These are phyloP conservation scores for Colletotrichum higginsianum DNA, from an alignment of 2,329 filamentous ascomycete species.

Conservation along the genomic window DNA sequence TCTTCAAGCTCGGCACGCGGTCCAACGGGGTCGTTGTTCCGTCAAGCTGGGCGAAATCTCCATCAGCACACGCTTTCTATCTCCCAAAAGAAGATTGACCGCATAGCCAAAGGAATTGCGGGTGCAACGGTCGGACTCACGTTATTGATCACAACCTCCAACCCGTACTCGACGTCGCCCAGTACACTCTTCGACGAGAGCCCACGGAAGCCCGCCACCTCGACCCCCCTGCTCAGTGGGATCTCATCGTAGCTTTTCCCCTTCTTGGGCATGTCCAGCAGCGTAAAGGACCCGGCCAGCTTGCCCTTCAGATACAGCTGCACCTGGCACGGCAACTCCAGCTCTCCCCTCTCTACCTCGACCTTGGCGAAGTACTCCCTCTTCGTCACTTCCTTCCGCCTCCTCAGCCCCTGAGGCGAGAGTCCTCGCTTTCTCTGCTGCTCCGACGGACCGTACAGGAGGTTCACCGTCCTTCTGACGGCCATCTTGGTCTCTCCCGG, in stretches of 20 bases:
- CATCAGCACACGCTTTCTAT: constrained; percentile 1
- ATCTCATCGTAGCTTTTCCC: constrained; percentile 52
- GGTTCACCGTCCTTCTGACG: constrained; percentile 71
- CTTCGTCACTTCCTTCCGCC: constrained; percentile 1
- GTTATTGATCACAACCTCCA: constrained; percentile 54
- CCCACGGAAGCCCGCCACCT: background rate
- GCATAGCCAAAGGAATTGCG: background rate
- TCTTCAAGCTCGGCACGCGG: constrained; percentile 53
- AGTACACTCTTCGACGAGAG: background rate
- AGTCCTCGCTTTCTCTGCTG: background rate
- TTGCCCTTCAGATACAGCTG: constrained; percentile 50
- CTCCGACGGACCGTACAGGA: constrained; percentile 58
- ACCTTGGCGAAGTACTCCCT: constrained; percentile 55
- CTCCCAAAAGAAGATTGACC: background rate
- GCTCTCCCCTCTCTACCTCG: constrained; percentile 54
- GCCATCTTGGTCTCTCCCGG: constrained; percentile 72
- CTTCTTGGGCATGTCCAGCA: constrained; percentile 55
- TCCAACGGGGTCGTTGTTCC: constrained; percentile 48
- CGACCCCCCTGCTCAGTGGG: constrained; percentile 47
- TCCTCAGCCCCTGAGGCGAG: background rate
- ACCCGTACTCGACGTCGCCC: constrained; percentile 14
- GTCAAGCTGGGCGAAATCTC: constrained; percentile 48
- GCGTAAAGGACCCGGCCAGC: constrained; percentile 51
- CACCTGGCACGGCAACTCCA: constrained; percentile 56
- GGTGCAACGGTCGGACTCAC: constrained; percentile 43